phyloP scores from a whole-genome alignment of 1,139 yeast species.

The Saccharomyces pastorianus region DNA sequence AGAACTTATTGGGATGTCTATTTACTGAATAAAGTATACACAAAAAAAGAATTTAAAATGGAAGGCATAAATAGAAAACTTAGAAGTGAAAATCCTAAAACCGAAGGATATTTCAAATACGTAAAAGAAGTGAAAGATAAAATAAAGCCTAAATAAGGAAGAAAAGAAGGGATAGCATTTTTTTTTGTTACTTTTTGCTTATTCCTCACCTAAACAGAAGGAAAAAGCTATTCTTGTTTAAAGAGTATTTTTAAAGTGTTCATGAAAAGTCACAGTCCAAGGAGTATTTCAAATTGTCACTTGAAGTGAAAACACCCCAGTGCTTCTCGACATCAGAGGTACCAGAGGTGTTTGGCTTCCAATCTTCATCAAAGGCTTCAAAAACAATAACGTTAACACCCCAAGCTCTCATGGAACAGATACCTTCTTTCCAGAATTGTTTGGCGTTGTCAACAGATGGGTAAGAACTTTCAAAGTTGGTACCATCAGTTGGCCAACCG shows the following conservation, averaged over 20 bases:
- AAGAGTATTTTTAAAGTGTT: not conserved
- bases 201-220: not conserved
- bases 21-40: not conserved
- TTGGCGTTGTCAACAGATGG: slow-evolving; percentile 72
- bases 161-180: not conserved
- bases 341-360: slow-evolving; percentile 90
- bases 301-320: slow-evolving; percentile 80
- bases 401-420: slow-evolving; percentile 92
- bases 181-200: slow-evolving; percentile 1
- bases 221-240: not conserved
- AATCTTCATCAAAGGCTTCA: slow-evolving; percentile 91
- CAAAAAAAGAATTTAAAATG: not conserved
- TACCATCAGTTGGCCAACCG: slow-evolving; percentile 95
- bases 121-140: not conserved
- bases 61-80: not conserved
- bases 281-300: slow-evolving; percentile 50
- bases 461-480: slow-evolving; percentile 50
- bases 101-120: not conserved
- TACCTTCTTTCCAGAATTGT: slow-evolving; percentile 74
- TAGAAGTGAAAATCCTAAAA: not conserved
- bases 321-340: slow-evolving; percentile 78
- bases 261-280: slow-evolving; percentile 46
- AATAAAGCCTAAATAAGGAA: not conserved
- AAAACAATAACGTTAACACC: slow-evolving; percentile 86
- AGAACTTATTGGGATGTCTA: not conserved